Base-by-base conservation (phyloP, 1,284 basidiomycete species). In the Ustilago hordei region DNA sequence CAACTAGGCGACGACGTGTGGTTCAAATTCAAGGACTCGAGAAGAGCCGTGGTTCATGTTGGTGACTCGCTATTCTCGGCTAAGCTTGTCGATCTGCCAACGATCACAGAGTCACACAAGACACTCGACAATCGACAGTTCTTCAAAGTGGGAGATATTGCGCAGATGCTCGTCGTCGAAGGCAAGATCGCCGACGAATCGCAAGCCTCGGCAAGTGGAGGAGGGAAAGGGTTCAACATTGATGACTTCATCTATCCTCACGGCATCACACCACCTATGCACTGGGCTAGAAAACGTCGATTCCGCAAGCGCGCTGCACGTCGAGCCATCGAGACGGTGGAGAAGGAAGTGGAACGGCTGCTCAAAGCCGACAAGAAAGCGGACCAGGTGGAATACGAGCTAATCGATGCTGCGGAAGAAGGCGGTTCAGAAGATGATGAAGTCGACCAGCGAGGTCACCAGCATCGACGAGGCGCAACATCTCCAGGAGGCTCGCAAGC, bases 71-170 rank as follows among this genome's bases (percentile, higher is more conserved):
- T 91, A 1, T 98, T 95, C 84, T 90, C 93, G 23, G 91, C 97
- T 28, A 98, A 98, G 87, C 90, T 99, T 9, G 97, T 99, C 64
- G 97, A 99, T 86, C 88, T 99, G 61, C 97, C 97, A 0, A 93
- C 93, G 86, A 91, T 99, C 64, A 90, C 97, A 72, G 97, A 99
- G 86, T 91, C 94, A 28, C 95, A 99, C 87, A 99, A 98, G 89
- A 97, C 95, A 1, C 88, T 97, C 58, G 96, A 99, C 87, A 94
- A 92, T 86, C 94, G 95, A 85, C 86, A 87, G 61, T 92, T 98
- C 90, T 98, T 99, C 89, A 99, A 99, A 87, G 93, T 97, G 1
- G 95, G 95, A 36, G 97, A 99, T 85, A 98, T 99, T 87, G 95
- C 93, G 87, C 95, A 86, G 76, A 85, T 86, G 84, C 79, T 86